phyloP scores from a whole-genome alignment of 495 filamentous ascomycete genomes.

The Saxophila tyrrhenica region DNA sequence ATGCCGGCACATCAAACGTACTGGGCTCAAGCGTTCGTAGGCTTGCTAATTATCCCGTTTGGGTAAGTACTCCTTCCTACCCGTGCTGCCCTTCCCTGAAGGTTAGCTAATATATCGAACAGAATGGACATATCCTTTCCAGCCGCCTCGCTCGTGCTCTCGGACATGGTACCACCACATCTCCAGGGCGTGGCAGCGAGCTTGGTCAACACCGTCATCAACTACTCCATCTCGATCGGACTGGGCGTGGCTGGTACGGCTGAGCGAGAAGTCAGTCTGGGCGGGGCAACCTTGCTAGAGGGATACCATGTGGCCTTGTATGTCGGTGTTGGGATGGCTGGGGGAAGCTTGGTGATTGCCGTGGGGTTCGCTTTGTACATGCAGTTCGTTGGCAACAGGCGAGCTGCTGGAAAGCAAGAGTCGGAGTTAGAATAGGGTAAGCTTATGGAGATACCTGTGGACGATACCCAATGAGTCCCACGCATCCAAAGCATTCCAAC shows the following conservation, averaged over 20 bases:
- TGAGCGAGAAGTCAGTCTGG: neutral
- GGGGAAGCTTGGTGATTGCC: neutral
- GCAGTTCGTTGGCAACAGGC: neutral
- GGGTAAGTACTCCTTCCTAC: neutral
- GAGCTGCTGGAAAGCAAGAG: neutral
- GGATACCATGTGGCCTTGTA: conserved; percentile 34
- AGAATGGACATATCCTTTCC: neutral
- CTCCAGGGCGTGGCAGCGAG: conserved; percentile 31
- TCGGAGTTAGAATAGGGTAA: neutral
- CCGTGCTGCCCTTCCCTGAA: too few relatives aligned
- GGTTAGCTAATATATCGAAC: too few relatives aligned
- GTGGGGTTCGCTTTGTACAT: neutral
- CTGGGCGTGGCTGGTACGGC: conserved; percentile 1
- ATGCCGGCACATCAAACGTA: neutral
- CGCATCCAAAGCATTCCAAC: too few relatives aligned
- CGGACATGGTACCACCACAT: conserved; percentile 26
- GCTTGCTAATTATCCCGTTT: neutral
- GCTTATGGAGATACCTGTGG: too few relatives aligned
- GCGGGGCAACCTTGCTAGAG: conserved; percentile 17
- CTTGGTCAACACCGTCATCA: conserved; percentile 1
- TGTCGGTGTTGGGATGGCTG: conserved; percentile 26
- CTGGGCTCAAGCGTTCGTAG: neutral
- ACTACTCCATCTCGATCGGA: conserved; percentile 3
- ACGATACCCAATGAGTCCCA: too few relatives aligned
- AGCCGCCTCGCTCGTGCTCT: conserved; percentile 22